Evolutionary conservation across 2,329 filamentous ascomycete genomes (phyloP).

Genomic region (Bipolaris bicolor): DNA sequence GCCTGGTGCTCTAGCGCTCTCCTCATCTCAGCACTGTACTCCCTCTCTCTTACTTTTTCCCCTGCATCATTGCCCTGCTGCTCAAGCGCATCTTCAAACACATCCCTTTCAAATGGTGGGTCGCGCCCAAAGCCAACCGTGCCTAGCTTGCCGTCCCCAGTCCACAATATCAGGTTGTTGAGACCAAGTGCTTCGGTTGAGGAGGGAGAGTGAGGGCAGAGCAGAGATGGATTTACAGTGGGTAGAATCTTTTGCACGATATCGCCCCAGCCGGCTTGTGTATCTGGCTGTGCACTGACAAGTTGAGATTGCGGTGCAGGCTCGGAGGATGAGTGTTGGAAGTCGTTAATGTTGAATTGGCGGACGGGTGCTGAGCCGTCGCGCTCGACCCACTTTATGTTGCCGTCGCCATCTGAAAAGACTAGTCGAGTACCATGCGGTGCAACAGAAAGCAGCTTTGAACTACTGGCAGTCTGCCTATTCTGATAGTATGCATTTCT

Average conservation of each 20-base stretch:
- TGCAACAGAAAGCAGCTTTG: conserved; percentile 80
- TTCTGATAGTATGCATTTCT: conserved; percentile 64
- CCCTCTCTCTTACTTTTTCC: conserved; percentile 61
- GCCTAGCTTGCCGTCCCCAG: conserved; percentile 78
- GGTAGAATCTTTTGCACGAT: conserved; percentile 82
- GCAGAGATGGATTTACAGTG: conserved; percentile 46
- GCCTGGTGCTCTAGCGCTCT: conserved; percentile 77
- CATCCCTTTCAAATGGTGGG: conserved; percentile 34
- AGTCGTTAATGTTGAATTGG: conserved; percentile 63
- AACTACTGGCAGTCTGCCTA: conserved; percentile 78
- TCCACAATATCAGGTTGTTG: conserved; percentile 84
- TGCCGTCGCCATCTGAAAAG: conserved; percentile 82
- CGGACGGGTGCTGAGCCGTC: conserved; percentile 69
- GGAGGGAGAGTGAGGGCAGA: neutral
- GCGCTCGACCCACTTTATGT: conserved; percentile 88
- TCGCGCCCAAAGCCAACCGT: conserved; percentile 61
- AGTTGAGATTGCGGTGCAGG: conserved; percentile 1
- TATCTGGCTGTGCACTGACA: neutral
- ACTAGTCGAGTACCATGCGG: conserved; percentile 83
- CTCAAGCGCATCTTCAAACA: conserved; percentile 45
- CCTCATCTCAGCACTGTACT: conserved; percentile 75
- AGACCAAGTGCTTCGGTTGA: conserved; percentile 33
- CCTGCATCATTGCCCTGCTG: conserved; percentile 43
- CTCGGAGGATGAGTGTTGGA: conserved; percentile 1
- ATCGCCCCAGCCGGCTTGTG: conserved; percentile 52